Conservation (phyloP, 2,329 filamentous ascomycete species). For the Zasmidium citrigriseum region DNA sequence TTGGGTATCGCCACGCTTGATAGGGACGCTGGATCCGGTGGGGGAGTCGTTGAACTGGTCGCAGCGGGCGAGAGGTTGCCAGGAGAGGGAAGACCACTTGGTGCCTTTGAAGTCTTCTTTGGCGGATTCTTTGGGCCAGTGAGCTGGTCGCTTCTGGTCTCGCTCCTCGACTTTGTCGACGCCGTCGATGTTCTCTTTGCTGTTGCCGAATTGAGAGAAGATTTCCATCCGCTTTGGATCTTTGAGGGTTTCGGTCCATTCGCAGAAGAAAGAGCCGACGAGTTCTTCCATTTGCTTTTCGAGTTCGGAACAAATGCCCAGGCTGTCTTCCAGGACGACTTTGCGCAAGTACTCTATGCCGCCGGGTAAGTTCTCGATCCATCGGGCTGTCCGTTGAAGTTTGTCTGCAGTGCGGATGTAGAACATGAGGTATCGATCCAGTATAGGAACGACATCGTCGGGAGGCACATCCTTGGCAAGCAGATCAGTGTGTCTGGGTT, state of each 20-base stretch:
- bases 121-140: slow-evolving; percentile 71
- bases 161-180: slow-evolving; percentile 74
- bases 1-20: slow-evolving; percentile 88
- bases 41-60: slow-evolving; percentile 68
- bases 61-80: slow-evolving; percentile 77
- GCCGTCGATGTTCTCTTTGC: slow-evolving; percentile 63
- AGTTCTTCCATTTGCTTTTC: slow-evolving; percentile 87
- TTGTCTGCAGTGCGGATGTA: slow-evolving; percentile 92
- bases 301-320: slow-evolving; percentile 80
- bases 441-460: slow-evolving; percentile 76
- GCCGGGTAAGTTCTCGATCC: slow-evolving; percentile 81
- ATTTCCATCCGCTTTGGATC: slow-evolving; percentile 66
- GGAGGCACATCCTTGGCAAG: slow-evolving; percentile 84
- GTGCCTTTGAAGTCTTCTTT: slow-evolving; percentile 72
- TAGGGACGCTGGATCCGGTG: slow-evolving; percentile 71
- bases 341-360: slow-evolving; percentile 80
- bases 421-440: slow-evolving; percentile 89
- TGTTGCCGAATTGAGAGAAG: slow-evolving; percentile 86
- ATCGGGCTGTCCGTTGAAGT: slow-evolving; percentile 83
- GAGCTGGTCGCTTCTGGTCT: slow-evolving; percentile 70
- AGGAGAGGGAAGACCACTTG: slow-evolving; percentile 67
- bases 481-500: slow-evolving; percentile 77
- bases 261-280: slow-evolving; percentile 82
- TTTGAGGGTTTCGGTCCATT: slow-evolving; percentile 83
- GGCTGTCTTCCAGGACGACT: slow-evolving; percentile 80